These are phyloP conservation scores for Magnolia kwangsiensis DNA, from an alignment of 164 flowering plant genomes.

Conservation along the genomic window DNA sequence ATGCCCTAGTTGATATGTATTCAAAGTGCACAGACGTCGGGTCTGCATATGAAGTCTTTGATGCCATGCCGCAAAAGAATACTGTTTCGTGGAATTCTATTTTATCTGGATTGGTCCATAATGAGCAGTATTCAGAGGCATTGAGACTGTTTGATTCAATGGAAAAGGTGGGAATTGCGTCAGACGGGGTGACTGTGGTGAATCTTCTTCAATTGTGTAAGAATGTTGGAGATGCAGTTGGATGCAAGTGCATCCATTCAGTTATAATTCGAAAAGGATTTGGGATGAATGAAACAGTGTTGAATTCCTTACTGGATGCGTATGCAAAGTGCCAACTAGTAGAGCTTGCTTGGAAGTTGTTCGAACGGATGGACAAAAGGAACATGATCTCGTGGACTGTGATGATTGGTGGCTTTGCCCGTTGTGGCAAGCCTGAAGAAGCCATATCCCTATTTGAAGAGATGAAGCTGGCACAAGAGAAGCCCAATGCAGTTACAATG, in stretches of 20 bases:
- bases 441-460: conserved; percentile 53
- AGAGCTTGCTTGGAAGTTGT: conserved; percentile 48
- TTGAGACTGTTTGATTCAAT: conserved; percentile 41
- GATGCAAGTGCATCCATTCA: conserved; percentile 63
- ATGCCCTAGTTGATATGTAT: conserved; percentile 74
- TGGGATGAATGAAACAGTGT: conserved; percentile 40
- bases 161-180: conserved; percentile 42
- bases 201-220: conserved; percentile 62
- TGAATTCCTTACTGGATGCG: conserved; percentile 59
- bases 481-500: conserved; percentile 50
- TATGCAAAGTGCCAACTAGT: conserved; percentile 56
- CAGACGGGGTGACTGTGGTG: conserved; percentile 63
- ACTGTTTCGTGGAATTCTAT: conserved; percentile 81
- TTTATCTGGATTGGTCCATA: conserved; percentile 58
- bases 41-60: conserved; percentile 49
- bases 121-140: conserved; percentile 43
- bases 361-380: conserved; percentile 31
- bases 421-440: conserved; percentile 63
- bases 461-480: conserved; percentile 39
- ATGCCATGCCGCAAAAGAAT: conserved; percentile 51
- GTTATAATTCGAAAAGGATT: conserved; percentile 37
- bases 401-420: conserved; percentile 66
- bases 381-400: conserved; percentile 74
- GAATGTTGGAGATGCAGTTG: conserved; percentile 31
- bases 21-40: conserved; percentile 43